Percentiles rank a stretch among this genome's conserved stretches.
Evolutionary conservation across 2,329 filamentous ascomycete genomes (phyloP).

Genomic region (Penicillium occitanis): DNA sequence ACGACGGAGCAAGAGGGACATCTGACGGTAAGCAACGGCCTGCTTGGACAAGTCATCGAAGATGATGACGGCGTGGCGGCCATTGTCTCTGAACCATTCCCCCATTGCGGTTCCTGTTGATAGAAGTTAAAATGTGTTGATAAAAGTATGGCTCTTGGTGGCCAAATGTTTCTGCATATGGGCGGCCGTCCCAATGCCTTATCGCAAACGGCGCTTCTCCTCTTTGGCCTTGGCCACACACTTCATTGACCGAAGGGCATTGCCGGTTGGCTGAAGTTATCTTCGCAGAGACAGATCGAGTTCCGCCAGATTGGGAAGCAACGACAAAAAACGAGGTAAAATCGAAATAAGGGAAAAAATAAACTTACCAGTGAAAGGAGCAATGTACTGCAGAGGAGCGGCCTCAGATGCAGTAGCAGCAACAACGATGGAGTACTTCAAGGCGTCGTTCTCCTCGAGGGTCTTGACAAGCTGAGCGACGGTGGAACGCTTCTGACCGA

Average conservation of each 20-base stretch:
- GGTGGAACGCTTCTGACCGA: conserved; percentile 99
- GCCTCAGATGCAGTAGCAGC: conserved; percentile 97
- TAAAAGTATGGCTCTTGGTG: background rate
- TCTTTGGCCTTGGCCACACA: too few species aligned
- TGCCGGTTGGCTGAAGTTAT: too few species aligned
- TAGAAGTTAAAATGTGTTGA: background rate
- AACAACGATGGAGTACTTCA: conserved; percentile 95
- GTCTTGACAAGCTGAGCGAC: conserved; percentile 99
- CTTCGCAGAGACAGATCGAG: too few species aligned
- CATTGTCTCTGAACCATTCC: conserved; percentile 78
- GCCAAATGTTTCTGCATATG: background rate
- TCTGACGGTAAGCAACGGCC: conserved; percentile 96
- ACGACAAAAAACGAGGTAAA: background rate
- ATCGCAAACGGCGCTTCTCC: background rate
- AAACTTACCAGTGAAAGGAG: conserved; percentile 74
- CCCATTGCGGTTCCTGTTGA: conserved; percentile 48
- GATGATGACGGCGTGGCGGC: conserved; percentile 85
- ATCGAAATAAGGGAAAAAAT: conserved; percentile 27
- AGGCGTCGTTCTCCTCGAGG: conserved; percentile 98
- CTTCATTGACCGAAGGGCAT: too few species aligned
- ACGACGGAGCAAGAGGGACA: conserved; percentile 96
- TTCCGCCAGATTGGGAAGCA: too few species aligned
- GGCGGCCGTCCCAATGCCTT: background rate
- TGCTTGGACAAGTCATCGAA: conserved; percentile 98
- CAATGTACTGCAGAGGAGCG: conserved; percentile 88